Conservation (phyloP, 306 rosid genomes). For the Neltuma alba region DNA sequence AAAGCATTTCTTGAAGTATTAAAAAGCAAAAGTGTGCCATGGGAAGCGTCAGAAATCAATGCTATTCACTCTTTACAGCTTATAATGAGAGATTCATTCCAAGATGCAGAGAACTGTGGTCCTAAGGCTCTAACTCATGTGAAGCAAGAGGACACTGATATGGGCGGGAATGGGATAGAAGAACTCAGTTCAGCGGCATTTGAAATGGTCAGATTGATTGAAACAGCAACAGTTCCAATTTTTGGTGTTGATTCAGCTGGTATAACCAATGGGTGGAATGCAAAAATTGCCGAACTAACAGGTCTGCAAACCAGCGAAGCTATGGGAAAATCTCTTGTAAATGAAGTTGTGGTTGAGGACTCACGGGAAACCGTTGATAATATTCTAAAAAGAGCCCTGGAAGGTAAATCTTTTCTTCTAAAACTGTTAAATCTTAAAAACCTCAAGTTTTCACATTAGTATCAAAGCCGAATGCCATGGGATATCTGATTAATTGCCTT, state of each 20-base stretch:
- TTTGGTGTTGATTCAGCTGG: slow-evolving; percentile 81
- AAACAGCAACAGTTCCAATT: slow-evolving; percentile 84
- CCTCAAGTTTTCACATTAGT: neutral
- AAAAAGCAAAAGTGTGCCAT: slow-evolving; percentile 74
- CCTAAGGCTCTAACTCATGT: slow-evolving; percentile 34
- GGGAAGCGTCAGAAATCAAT: slow-evolving; percentile 84
- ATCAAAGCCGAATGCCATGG: slow-evolving; percentile 10
- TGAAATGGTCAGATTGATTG: slow-evolving; percentile 88
- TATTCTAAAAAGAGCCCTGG: slow-evolving; percentile 58
- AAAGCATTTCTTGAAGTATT: slow-evolving; percentile 79
- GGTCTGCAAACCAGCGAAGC: slow-evolving; percentile 59
- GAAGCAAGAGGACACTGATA: slow-evolving; percentile 37
- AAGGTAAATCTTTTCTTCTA: slow-evolving; percentile 52
- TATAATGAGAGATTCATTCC: slow-evolving; percentile 75
- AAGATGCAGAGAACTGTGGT: slow-evolving; percentile 41
- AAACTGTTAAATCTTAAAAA: neutral
- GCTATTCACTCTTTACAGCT: slow-evolving; percentile 83
- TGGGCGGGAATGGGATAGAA: slow-evolving; percentile 40
- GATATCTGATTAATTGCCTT: slow-evolving; percentile 2
- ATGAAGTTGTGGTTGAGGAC: slow-evolving; percentile 64
- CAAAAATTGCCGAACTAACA: slow-evolving; percentile 67
- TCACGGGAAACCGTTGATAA: slow-evolving; percentile 47
- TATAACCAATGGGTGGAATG: slow-evolving; percentile 87
- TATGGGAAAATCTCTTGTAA: slow-evolving; percentile 68
- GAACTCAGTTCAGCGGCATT: slow-evolving; percentile 77